Percentiles rank a stretch among this genome's conserved stretches.
phyloP scores from a whole-genome alignment of 257 asterid species.

The Craterostigma plantagineum region DNA sequence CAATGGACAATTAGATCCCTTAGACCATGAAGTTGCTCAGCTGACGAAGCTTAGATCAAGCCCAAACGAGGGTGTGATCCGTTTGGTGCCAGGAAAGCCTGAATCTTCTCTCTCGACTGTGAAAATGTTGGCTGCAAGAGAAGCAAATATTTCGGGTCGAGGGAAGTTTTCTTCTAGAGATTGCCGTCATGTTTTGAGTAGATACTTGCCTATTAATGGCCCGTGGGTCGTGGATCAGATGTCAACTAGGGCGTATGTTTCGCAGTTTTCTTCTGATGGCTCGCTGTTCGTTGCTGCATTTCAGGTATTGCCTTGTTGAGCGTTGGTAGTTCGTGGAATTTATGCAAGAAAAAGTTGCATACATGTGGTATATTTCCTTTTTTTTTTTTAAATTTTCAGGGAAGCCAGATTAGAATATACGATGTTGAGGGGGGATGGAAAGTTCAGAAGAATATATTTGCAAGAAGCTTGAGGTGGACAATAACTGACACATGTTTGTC shows the following conservation, averaged over 20 bases:
- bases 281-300: conserved; percentile 78
- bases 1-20: too few species aligned
- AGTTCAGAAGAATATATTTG: conserved; percentile 60
- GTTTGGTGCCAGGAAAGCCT: conserved; percentile 25
- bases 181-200: conserved; percentile 52
- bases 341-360: too few species aligned
- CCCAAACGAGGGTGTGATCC: conserved; percentile 35
- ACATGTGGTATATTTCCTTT: too few species aligned
- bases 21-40: conserved; percentile 58
- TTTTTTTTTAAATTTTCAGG: too few species aligned
- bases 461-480: conserved; percentile 81
- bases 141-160: conserved; percentile 43
- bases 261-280: conserved; percentile 77
- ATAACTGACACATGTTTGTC: conserved; percentile 75
- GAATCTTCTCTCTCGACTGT: conserved; percentile 33
- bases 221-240: conserved; percentile 68
- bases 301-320: conserved; percentile 69
- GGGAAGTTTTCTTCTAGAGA: conserved; percentile 64
- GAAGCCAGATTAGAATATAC: conserved; percentile 70
- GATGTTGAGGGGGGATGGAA: conserved; percentile 78
- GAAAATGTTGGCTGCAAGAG: conserved; percentile 71
- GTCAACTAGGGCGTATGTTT: conserved; percentile 65
- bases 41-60: conserved; percentile 53
- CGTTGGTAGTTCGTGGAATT: too few species aligned
- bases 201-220: conserved; percentile 51